Conservation (phyloP, 208 protist genomes). For the Trypanosoma melophagium region DNA sequence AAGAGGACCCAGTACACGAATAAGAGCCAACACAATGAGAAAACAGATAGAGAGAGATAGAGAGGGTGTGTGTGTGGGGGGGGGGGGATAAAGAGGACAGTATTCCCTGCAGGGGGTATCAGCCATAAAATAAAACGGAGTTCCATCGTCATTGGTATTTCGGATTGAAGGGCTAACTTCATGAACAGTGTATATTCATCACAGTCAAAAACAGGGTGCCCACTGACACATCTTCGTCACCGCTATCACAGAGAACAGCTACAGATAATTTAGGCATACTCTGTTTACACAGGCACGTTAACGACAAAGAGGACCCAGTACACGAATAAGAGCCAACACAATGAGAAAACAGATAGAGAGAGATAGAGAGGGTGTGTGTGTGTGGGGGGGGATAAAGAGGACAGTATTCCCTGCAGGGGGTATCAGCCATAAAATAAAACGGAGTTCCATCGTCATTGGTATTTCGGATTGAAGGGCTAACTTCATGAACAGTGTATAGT, state of each 20-base stretch:
- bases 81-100: slow-evolving; percentile 4
- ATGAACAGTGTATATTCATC: slow-evolving; percentile 8
- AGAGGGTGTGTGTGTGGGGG: slow-evolving; percentile 2
- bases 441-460: slow-evolving; percentile 16
- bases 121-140: slow-evolving; percentile 6
- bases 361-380: background rate
- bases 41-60: background rate
- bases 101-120: background rate
- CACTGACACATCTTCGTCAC: background rate
- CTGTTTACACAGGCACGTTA: slow-evolving; percentile 28
- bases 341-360: background rate
- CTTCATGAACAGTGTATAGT: slow-evolving; percentile 17
- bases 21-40: slow-evolving; percentile 10
- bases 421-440: slow-evolving; percentile 14
- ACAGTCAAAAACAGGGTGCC: background rate
- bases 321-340: background rate
- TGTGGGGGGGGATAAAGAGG: slow-evolving; percentile 1
- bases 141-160: slow-evolving; percentile 16
- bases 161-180: slow-evolving; percentile 29
- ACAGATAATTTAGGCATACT: slow-evolving; percentile 1
- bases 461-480: slow-evolving; percentile 26
- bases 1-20: background rate
- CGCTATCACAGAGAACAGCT: slow-evolving; percentile 16
- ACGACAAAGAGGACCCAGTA: background rate
- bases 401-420: background rate